Base-by-base conservation (phyloP, 805 yeast genomes). In the Lachancea fermentati region DNA sequence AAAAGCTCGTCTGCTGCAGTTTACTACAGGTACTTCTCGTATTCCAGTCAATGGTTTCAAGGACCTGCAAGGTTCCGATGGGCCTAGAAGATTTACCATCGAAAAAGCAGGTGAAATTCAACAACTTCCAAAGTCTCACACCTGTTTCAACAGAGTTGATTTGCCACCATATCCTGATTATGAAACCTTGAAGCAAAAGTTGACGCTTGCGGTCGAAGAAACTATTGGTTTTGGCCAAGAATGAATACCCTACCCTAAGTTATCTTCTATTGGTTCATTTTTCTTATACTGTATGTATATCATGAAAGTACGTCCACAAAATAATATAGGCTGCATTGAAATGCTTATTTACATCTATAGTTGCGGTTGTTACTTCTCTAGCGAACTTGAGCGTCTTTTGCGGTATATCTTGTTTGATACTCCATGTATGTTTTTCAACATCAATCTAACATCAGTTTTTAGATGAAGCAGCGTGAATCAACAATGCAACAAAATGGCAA, bases 211-310 rank as follows among this genome's bases (percentile, higher is more conserved):
- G 22, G 97, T 93, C 30, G 99, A 93, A 65, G 97, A 93, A 68
- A 93, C 99, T 12, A 93, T 93, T 61, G 99, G 99, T 36, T 93
- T 93, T 62, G 98, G 98, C 44, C 97, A 93, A 69, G 98, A 93
- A 72, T 91, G 48, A 52, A 36, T 22, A 30, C 14, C 13, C 22
- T 30, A n/a, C 18, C 16, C 14, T 32, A 12, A 16, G 22, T 18
- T 12, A 28, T 16, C 36, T 34, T 31, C 9, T 31, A 15, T 37
- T 13, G 19, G 16, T 30, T 13, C 15, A 19, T 31, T 32, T 30
- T 30, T 30, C 18, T 19, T 25, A 11, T 24, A 32, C 17, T 22
- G 46, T 39, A 13, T 42, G 37, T 33, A 22, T 22, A 22, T 22
- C 26, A 22, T 22, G 26, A 22, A 22, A 22, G 26, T 22, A 22